These are phyloP conservation scores for Phytopythium ostracodes DNA, from an alignment of 352 stramenopile species.

Conservation along the genomic window DNA sequence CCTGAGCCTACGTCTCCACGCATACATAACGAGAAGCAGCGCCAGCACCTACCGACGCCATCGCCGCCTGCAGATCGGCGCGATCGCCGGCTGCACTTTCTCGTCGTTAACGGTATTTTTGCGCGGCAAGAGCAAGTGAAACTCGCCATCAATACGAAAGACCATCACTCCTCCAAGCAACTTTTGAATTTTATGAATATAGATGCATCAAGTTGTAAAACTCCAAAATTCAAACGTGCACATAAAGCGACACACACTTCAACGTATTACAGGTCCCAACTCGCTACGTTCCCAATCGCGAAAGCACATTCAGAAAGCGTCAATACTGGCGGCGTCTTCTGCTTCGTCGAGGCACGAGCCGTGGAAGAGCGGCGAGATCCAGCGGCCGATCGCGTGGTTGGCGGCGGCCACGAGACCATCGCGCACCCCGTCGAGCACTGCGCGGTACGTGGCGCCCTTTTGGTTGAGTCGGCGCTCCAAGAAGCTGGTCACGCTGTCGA, in stretches of 20 bases:
- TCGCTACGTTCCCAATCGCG: too few species aligned
- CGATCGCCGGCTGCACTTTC: not conserved
- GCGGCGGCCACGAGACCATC: not conserved
- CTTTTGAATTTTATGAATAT: not conserved
- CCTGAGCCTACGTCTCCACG: not conserved
- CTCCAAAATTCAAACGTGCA: not conserved
- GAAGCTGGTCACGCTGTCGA: not conserved
- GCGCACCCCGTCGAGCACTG: not conserved
- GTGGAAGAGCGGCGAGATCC: conserved; percentile 3
- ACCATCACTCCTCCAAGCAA: not conserved
- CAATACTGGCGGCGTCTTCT: not conserved
- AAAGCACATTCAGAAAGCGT: too few species aligned
- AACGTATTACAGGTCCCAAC: not conserved
- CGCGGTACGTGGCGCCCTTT: conserved; percentile 1
- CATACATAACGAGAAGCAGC: not conserved
- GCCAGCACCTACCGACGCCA: not conserved
- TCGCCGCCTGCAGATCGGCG: not conserved
- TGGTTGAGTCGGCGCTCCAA: not conserved
- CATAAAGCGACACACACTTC: not conserved
- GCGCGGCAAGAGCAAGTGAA: not conserved
- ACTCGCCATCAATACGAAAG: not conserved
- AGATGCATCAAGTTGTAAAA: not conserved
- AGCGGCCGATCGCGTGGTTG: conserved; percentile 3
- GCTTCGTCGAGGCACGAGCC: conserved; percentile 4
- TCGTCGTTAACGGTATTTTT: not conserved